Evolutionary conservation across 2,329 filamentous ascomycete genomes (phyloP), one percentile per base, ranked within the genome.

Genomic region (Xylariaceae sp.): DNA sequence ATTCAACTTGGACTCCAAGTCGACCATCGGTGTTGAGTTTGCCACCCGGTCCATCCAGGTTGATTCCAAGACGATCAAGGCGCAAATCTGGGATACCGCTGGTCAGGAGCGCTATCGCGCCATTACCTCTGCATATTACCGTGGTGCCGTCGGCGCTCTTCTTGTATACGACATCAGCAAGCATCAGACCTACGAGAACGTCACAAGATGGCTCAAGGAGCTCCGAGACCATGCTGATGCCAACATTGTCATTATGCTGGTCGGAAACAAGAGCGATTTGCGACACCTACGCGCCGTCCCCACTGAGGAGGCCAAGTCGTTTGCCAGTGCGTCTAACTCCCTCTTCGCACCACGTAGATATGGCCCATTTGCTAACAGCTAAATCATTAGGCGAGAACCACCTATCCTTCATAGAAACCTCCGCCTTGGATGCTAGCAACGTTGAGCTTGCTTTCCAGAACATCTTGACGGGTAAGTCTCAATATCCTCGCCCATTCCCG

Each of bases 211-310:
- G 94, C 78, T 99, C 79, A 99, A 97, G 80, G 94, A 99, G 80
- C 81, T 99, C 70, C 86, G 94, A 68, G 94, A 96, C 71, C 91
- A 99, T 75, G 94, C 94, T 66, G 94, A 99, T 73, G 91, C 91
- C 68, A 97, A 97, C 78, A 96, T 97, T 68, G 91, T 99, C 68
- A 99, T 99, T 73, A 99, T 99, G 94, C 80, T 99, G 68, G 94
- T 97, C 54, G 94, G 94, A 74, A 99, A 99, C 85, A 99, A 99
- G 88, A 97, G 91, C 75, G 94, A 99, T 95, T 88, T 97, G 87
- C 89, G 91, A 75, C 94, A 99, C 77, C 81, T 99, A 70, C 85
- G 94, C 72, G 94, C 94, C 63, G 94, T 99, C 64, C 91, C 94
- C 50, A 99, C 94, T 58, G 94, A 99, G 71, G 92, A 97, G 75